Evolutionary conservation across 2,329 filamentous ascomycete genomes (phyloP), one percentile per base, ranked within the genome.

Genomic region (Pseudopithomyces maydicus): DNA sequence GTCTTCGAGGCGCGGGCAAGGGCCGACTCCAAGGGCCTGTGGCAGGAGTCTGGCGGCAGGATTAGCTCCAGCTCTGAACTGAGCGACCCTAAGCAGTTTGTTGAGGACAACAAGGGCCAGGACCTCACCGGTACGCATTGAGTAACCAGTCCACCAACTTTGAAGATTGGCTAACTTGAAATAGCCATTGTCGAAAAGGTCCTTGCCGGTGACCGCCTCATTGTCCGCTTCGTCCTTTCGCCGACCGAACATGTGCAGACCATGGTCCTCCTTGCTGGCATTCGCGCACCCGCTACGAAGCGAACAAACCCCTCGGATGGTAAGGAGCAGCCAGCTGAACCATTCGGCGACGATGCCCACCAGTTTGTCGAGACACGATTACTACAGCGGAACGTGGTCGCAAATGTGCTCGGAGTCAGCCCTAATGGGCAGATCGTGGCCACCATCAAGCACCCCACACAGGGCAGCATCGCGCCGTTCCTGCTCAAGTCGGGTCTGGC

Each of bases 391-490:
- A 88, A 89, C 72, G 88, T 97, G 62, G 88, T 90, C 75, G 85
- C 96, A 52, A 87, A 90, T 63, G 85, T 98, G 59, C 85, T 97
- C 20, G 95, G 95, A 42, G 85, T 91, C 35, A 97, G 91, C 61
- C 91, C 92, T 1, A 94, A 97, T 77, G 91, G 91, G 57, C 91
- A 97, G 72, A 84, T 99, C n/a, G 88, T 99, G 53, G 95, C 90
- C 55, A 87, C 88, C 48, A 84, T 99, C 42, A 84, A 93, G 63
- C 95, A 99, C 79, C 93, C 93, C 26, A 72, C 78, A 22, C 87
- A 89, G 58, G 95, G 95, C 61, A 97, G 92, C 77, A 96, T 99
- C 74, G 92, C 93, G 61, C 91, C 91, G 64, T 96, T 96, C 76
- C 78, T 99, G 42, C 86, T 99, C 43, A 88, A 94, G 68, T 91